Conservation (phyloP, 805 yeast species). For the Cyberlindnera sargentensis region DNA sequence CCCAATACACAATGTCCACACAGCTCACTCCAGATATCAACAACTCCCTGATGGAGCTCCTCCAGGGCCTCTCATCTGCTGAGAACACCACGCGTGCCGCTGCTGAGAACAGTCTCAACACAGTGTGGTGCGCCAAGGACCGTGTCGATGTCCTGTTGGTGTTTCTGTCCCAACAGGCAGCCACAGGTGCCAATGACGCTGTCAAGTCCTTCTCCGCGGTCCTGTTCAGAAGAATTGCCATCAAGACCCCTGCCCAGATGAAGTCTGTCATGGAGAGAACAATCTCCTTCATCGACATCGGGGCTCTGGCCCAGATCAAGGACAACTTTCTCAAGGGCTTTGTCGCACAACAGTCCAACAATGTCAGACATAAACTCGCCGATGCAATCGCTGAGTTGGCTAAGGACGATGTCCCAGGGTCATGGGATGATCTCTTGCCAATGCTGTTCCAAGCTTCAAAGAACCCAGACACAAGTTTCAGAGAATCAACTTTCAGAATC, state of each 20-base stretch:
- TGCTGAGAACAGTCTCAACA: constrained; percentile 70
- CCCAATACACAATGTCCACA: not conserved
- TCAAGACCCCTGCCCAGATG: constrained; percentile 64
- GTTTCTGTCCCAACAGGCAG: constrained; percentile 77
- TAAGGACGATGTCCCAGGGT: constrained; percentile 47
- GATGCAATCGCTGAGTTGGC: constrained; percentile 95
- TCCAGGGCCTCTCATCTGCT: constrained; percentile 68
- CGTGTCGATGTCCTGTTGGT: constrained; percentile 65
- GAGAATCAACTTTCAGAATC: constrained; percentile 90
- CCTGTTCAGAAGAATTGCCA: constrained; percentile 78
- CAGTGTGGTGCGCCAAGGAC: constrained; percentile 66
- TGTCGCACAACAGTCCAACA: constrained; percentile 55
- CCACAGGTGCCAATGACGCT: constrained; percentile 52
- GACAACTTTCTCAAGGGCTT: constrained; percentile 67
- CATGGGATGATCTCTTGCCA: constrained; percentile 77
- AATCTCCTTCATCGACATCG: constrained; percentile 58
- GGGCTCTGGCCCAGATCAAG: constrained; percentile 57
- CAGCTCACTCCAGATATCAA: constrained; percentile 54
- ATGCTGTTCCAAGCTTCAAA: constrained; percentile 63
- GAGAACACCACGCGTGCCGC: constrained; percentile 67
- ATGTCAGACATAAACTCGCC: constrained; percentile 83
- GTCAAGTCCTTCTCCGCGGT: constrained; percentile 75
- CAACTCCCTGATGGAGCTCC: constrained; percentile 44
- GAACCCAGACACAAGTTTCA: constrained; percentile 51
- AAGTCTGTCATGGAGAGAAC: constrained; percentile 68